Percentiles rank a stretch among this genome's conserved stretches.
phyloP scores from a whole-genome alignment of 1,284 basidiomycete genomes.

The Mycosarcoma maydis region DNA sequence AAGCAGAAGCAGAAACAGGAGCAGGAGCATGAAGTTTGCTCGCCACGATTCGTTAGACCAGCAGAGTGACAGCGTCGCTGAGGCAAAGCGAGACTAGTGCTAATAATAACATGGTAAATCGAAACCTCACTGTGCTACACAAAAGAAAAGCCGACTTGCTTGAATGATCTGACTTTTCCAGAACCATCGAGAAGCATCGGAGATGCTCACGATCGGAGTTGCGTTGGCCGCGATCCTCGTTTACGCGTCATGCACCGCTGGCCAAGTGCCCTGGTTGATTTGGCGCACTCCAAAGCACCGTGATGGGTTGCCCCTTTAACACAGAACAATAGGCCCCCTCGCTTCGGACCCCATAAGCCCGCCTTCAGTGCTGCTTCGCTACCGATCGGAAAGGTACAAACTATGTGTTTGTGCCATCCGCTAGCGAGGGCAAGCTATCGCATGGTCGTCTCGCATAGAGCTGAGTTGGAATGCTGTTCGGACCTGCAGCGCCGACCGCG shows the following conservation, averaged over 20 bases:
- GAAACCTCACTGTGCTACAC: no score
- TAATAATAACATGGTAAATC: no score
- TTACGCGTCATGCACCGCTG: not conserved
- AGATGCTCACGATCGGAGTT: conserved; percentile 1
- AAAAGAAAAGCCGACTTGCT: no score
- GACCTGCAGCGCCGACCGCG: not conserved
- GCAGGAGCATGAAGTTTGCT: no score
- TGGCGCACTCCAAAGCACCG: not conserved
- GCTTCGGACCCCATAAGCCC: no score
- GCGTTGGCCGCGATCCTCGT: not conserved
- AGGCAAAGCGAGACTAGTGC: no score
- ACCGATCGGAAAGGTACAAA: no score
- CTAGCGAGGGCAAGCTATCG: not conserved
- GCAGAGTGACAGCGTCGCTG: no score
- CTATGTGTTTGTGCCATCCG: not conserved
- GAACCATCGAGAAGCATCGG: not conserved
- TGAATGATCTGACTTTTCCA: not conserved
- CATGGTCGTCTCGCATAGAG: not conserved
- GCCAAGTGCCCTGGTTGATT: not conserved
- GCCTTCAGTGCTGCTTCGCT: no score
- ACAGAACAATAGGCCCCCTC: no score
- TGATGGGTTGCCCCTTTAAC: not conserved
- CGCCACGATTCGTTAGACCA: no score
- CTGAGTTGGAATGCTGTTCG: not conserved
- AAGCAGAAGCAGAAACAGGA: no score